Percentiles rank a stretch among this genome's conserved stretches.
Evolutionary conservation across 1,139 yeast genomes (phyloP).

Genomic region (Taphrina flavorubra): DNA sequence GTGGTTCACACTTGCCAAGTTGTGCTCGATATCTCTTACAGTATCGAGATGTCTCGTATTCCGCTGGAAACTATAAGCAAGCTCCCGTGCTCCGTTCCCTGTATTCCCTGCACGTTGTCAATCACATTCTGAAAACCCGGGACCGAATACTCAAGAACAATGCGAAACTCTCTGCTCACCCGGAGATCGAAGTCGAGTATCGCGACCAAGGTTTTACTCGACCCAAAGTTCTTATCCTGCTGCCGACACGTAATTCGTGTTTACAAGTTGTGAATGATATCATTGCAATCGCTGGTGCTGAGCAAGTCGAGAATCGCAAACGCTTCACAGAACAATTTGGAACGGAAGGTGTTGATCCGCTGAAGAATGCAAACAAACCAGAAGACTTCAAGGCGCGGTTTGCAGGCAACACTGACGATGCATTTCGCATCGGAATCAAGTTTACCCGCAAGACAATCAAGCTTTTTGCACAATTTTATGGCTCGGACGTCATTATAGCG

Average conservation of each 20-base stretch:
- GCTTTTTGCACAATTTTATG: slow-evolving; percentile 80
- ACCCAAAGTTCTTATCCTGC: slow-evolving; percentile 79
- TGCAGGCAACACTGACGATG: slow-evolving; percentile 89
- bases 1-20: slow-evolving; percentile 57
- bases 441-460: slow-evolving; percentile 86
- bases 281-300: slow-evolving; percentile 67
- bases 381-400: slow-evolving; percentile 80
- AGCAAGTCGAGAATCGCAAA: slow-evolving; percentile 75
- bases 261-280: slow-evolving; percentile 70
- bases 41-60: slow-evolving; percentile 74
- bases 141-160: slow-evolving; percentile 80
- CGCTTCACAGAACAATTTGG: slow-evolving; percentile 75
- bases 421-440: slow-evolving; percentile 85
- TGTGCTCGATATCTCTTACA: slow-evolving; percentile 63
- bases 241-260: slow-evolving; percentile 85
- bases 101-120: slow-evolving; percentile 73
- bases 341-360: slow-evolving; percentile 51
- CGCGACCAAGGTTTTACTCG: slow-evolving; percentile 96
- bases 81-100: slow-evolving; percentile 62
- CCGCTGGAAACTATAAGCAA: slow-evolving; percentile 59
- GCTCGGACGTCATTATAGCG: slow-evolving; percentile 84
- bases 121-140: slow-evolving; percentile 77
- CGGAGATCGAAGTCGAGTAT: slow-evolving; percentile 58
- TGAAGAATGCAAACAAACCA: slow-evolving; percentile 63
- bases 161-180: slow-evolving; percentile 58